Evolutionary conservation across 1,139 yeast species (phyloP), one percentile per base, ranked within the genome.

Genomic region (Pichiaceae sp.): DNA sequence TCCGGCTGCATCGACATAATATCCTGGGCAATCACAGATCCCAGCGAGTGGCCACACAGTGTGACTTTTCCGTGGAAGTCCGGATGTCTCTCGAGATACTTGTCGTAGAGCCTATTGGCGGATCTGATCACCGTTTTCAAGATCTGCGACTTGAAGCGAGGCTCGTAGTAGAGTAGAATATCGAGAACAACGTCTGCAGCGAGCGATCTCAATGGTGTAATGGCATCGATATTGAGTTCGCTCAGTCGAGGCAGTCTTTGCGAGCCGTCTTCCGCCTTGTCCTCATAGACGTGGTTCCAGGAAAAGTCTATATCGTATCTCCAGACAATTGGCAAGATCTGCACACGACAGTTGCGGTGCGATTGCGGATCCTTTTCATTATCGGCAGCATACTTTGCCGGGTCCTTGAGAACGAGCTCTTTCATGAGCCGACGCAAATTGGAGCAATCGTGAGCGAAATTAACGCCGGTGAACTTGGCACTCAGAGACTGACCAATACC

Each of bases 401-500:
- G 62, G 17, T 74, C 69, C 23, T 70, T 68, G 7, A 62, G 52
- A 51, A 70, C 80, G 2, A 79, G 74, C 5, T 62, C 59, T 43
- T 75, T 77, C 66, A 84, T 66, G 34, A 79, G 73, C 37, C 72
- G 70, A 38, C 96, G 65, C 44, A 87, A 58, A 21, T 74, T 68
- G 50, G 83, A 84, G 38, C 87, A 75, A 20, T 91, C 86, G 56
- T 87, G 95, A 4, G 91, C 78, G 60, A 91, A 91, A 53, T 86
- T 86, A 34, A 87, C 78, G 27, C 84, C 76, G 44, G 87, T 87
- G 47, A 82, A 81, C 48, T 76, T 76, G 38, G 77, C 74, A 3
- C 95, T 93, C 41, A 91, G 65, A 30, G 81, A 76, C 56, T 91
- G 98, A 1, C 97, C 97, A 44, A 91, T 85, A 0, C 98, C 97